Conservation (phyloP, 495 filamentous ascomycete species). For the Penicillium cinerascens region DNA sequence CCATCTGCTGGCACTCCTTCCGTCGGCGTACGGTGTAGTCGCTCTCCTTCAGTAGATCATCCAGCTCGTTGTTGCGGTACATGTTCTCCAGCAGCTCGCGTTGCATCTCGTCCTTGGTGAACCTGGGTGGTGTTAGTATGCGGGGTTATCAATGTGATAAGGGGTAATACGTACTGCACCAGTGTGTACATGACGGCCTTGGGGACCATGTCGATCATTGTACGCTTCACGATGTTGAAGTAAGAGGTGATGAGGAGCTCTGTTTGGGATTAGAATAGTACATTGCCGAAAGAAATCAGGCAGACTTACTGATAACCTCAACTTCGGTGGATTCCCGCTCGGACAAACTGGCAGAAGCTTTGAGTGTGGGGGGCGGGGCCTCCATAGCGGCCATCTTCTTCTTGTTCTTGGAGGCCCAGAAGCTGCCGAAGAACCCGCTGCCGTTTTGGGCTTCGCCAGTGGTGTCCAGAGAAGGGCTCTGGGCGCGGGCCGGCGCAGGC, state of each 20-base stretch:
- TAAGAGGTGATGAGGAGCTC: constrained; percentile 95
- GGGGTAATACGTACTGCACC: constrained; percentile 70
- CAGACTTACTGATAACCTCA: constrained; percentile 89
- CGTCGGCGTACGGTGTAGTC: constrained; percentile 93
- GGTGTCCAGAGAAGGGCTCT: constrained; percentile 60
- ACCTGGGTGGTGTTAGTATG: constrained; percentile 46
- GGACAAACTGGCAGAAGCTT: constrained; percentile 85
- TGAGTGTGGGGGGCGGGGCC: constrained; percentile 84
- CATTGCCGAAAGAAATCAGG: background rate
- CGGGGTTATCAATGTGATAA: background rate
- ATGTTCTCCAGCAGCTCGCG: constrained; percentile 96
- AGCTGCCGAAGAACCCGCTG: constrained; percentile 90
- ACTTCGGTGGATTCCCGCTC: constrained; percentile 94
- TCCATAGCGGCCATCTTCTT: constrained; percentile 99
- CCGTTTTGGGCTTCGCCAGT: constrained; percentile 55
- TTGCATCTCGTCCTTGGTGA: constrained; percentile 98
- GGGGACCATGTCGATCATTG: constrained; percentile 99
- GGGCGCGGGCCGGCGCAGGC: constrained; percentile 67
- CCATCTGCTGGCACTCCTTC: constrained; percentile 99
- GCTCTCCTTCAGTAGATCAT: constrained; percentile 94
- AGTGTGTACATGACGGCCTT: constrained; percentile 99
- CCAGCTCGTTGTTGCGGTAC: constrained; percentile 85
- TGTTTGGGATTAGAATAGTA: constrained; percentile 30
- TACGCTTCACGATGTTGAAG: constrained; percentile 95
- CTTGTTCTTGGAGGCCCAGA: constrained; percentile 98